These are phyloP conservation scores for Populus tremula DNA, from an alignment of 345 rosid species.

Conservation along the genomic window DNA sequence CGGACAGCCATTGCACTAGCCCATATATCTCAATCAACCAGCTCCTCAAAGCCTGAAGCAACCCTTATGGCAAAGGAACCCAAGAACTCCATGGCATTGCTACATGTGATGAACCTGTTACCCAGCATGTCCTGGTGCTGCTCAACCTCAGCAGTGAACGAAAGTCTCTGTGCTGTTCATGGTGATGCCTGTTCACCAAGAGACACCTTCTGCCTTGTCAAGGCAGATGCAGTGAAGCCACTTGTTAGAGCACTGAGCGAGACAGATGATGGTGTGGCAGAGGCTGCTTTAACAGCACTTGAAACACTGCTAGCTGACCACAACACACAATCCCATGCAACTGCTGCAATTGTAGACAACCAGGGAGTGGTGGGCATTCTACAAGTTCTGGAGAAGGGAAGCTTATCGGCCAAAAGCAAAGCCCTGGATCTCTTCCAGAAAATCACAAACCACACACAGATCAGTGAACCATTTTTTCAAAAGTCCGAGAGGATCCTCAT, in stretches of 20 bases:
- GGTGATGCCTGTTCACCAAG: slow-evolving; percentile 46
- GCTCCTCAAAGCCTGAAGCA: slow-evolving; percentile 20
- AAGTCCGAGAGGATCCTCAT: slow-evolving; percentile 47
- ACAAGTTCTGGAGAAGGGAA: slow-evolving; percentile 49
- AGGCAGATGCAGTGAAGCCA: slow-evolving; percentile 49
- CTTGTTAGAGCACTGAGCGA: slow-evolving; percentile 40
- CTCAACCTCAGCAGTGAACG: slow-evolving; percentile 23
- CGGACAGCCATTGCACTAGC: slow-evolving; percentile 46
- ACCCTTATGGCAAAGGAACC: slow-evolving; percentile 6
- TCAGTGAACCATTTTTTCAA: slow-evolving; percentile 14
- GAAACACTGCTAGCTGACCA: slow-evolving; percentile 46
- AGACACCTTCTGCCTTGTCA: slow-evolving; percentile 54
- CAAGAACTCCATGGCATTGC: slow-evolving; percentile 13
- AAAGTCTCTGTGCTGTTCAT: slow-evolving; percentile 34
- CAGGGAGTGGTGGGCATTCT: slow-evolving; percentile 42
- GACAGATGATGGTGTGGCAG: slow-evolving; percentile 38
- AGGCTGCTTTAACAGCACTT: slow-evolving; percentile 49
- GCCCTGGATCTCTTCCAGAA: slow-evolving; percentile 47
- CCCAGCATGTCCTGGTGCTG: slow-evolving; percentile 42
- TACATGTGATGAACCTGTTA: slow-evolving; percentile 20
- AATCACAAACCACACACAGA: slow-evolving; percentile 33
- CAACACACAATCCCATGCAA: slow-evolving; percentile 32
- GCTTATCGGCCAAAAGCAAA: slow-evolving; percentile 40
- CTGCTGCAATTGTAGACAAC: slow-evolving; percentile 41
- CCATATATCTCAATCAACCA: slow-evolving; percentile 43